Conservation (phyloP, 2,329 filamentous ascomycete species). For the Diaporthe batatas region DNA sequence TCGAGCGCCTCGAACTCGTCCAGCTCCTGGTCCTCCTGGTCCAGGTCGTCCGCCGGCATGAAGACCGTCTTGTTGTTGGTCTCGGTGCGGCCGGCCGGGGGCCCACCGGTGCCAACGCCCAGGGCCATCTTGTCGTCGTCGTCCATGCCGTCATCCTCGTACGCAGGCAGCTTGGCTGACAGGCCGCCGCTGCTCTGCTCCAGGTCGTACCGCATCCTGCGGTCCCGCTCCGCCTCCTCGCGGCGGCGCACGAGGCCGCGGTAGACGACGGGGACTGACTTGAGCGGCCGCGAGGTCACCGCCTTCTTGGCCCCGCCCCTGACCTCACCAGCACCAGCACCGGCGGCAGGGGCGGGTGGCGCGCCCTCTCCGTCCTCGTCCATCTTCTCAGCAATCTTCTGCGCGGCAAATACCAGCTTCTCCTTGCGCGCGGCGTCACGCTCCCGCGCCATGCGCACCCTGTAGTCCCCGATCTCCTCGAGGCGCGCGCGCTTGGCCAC, state of each 20-base stretch:
- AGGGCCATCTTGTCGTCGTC: conserved; percentile 79
- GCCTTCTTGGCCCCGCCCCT: neutral
- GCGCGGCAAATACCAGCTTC: conserved; percentile 79
- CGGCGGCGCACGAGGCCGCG: conserved; percentile 79
- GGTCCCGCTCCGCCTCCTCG: conserved; percentile 77
- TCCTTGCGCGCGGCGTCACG: conserved; percentile 77
- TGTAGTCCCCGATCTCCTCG: conserved; percentile 72
- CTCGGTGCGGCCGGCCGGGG: conserved; percentile 49
- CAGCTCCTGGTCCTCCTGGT: conserved; percentile 84
- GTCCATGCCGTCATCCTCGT: conserved; percentile 75
- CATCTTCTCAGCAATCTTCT: conserved; percentile 85
- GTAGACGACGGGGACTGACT: conserved; percentile 82
- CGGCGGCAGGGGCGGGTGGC: conserved; percentile 46
- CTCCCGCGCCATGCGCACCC: conserved; percentile 78
- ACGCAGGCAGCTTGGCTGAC: conserved; percentile 69
- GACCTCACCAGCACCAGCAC: neutral
- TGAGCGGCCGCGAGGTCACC: conserved; percentile 66
- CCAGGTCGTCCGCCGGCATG: conserved; percentile 75
- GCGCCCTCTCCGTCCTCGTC: conserved; percentile 63
- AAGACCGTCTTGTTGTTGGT: conserved; percentile 64
- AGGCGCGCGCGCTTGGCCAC: conserved; percentile 69
- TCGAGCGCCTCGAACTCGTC: conserved; percentile 82
- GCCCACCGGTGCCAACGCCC: conserved; percentile 58
- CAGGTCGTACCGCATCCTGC: conserved; percentile 74
- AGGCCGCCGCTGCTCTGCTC: conserved; percentile 67